Conservation (phyloP, 805 yeast species). For the Kuraishia floccosa region DNA sequence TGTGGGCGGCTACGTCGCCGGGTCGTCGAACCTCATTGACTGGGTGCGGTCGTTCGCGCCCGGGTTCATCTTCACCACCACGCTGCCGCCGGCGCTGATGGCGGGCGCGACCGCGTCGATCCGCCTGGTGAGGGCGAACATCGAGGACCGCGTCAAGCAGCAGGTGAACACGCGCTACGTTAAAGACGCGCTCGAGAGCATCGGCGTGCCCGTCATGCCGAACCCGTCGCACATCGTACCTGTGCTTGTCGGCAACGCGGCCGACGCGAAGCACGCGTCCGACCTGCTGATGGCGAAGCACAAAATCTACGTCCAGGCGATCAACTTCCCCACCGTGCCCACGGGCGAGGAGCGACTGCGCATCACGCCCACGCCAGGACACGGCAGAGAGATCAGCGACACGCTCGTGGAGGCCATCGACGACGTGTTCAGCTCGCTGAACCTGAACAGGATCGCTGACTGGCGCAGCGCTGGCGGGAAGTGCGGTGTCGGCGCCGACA, state of each 20-base stretch:
- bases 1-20: slow-evolving; percentile 98
- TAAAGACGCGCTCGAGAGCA: slow-evolving; percentile 50
- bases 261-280: slow-evolving; percentile 82
- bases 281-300: slow-evolving; percentile 78
- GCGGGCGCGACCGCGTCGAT: slow-evolving; percentile 89
- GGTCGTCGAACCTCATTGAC: slow-evolving; percentile 70
- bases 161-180: slow-evolving; percentile 81
- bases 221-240: slow-evolving; percentile 98
- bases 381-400: slow-evolving; percentile 64
- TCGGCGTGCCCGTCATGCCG: slow-evolving; percentile 92
- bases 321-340: slow-evolving; percentile 96
- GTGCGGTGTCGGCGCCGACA: slow-evolving; percentile 70
- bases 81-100: slow-evolving; percentile 97
- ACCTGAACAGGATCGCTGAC: slow-evolving; percentile 62
- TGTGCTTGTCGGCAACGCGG: slow-evolving; percentile 88
- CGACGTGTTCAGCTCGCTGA: slow-evolving; percentile 64
- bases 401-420: slow-evolving; percentile 71
- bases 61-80: slow-evolving; percentile 94
- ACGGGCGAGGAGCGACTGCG: slow-evolving; percentile 93
- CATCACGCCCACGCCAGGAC: slow-evolving; percentile 99
- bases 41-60: slow-evolving; percentile 96
- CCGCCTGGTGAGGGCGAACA: slow-evolving; percentile 68
- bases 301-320: slow-evolving; percentile 92
- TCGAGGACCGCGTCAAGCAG: slow-evolving; percentile 71
- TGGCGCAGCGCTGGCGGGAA: slow-evolving; percentile 82